Evolutionary conservation across 176 grass and related monocot species (phyloP).

Genomic region (Eragrostis nindensis): DNA sequence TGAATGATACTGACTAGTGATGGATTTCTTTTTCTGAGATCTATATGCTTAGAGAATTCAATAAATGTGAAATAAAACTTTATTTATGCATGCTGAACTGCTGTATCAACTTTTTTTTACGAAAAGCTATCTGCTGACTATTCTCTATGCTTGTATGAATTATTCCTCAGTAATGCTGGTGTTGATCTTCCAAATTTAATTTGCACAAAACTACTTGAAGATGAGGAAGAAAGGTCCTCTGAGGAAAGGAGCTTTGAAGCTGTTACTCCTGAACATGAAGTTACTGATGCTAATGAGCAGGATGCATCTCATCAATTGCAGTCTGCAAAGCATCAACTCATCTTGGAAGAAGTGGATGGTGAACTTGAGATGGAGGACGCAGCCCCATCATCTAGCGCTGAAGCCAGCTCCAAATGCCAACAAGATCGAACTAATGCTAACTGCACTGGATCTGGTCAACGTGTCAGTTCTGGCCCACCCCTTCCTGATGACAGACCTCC

Average conservation of each 20-base stretch:
- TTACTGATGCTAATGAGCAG: slow-evolving; percentile 52
- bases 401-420: slow-evolving; percentile 37
- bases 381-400: slow-evolving; percentile 57
- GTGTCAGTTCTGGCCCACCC: slow-evolving; percentile 57
- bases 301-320: slow-evolving; percentile 48
- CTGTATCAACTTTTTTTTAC: slow-evolving; percentile 37
- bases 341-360: slow-evolving; percentile 87
- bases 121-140: slow-evolving; percentile 17
- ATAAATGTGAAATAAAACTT: neutral
- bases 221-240: slow-evolving; percentile 72
- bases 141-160: slow-evolving; percentile 11
- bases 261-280: slow-evolving; percentile 81
- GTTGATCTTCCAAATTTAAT: slow-evolving; percentile 79
- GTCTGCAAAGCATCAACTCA: slow-evolving; percentile 62
- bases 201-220: slow-evolving; percentile 65
- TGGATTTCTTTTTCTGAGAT: neutral
- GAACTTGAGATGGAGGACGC: slow-evolving; percentile 98
- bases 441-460: slow-evolving; percentile 31
- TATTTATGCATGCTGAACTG: slow-evolving; percentile 24
- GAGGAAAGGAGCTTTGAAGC: slow-evolving; percentile 90
- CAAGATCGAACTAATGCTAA: slow-evolving; percentile 33
- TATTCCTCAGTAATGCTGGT: slow-evolving; percentile 75
- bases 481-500: slow-evolving; percentile 79
- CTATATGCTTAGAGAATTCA: slow-evolving; percentile 20
- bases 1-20: neutral